Evolutionary conservation across 2,329 filamentous ascomycete genomes (phyloP).

Genomic region (Keithomyces neogunnii): DNA sequence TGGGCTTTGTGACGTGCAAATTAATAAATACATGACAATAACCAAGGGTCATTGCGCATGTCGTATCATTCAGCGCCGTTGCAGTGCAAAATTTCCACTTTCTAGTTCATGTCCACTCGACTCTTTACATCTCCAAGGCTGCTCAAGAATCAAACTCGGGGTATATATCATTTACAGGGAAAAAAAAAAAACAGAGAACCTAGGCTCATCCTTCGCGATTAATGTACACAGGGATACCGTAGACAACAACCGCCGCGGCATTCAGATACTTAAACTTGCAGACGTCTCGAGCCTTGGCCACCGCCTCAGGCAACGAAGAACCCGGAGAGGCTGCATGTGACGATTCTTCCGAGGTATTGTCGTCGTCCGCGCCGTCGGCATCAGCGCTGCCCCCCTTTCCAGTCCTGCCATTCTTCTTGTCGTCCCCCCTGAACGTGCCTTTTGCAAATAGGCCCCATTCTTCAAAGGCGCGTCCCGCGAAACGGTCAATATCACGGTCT

Average conservation of each 20-base stretch:
- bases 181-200: constrained; percentile 1
- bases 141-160: background rate
- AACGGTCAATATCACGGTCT: constrained; percentile 92
- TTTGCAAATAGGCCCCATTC: constrained; percentile 68
- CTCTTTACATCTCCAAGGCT: background rate
- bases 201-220: constrained; percentile 18
- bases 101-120: background rate
- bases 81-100: background rate
- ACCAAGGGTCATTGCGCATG: too few species aligned
- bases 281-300: constrained; percentile 63
- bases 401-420: constrained; percentile 19
- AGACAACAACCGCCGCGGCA: constrained; percentile 86
- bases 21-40: too few species aligned
- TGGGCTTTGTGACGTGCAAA: too few species aligned
- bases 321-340: constrained; percentile 19
- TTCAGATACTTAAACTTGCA: constrained; percentile 89
- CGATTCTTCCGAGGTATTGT: constrained; percentile 13
- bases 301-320: constrained; percentile 66
- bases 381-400: constrained; percentile 9
- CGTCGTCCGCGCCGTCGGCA: background rate
- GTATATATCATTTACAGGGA: background rate
- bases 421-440: constrained; percentile 34
- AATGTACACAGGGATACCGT: constrained; percentile 88
- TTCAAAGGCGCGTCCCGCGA: constrained; percentile 70
- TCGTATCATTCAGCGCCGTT: too few species aligned